phyloP scores from a whole-genome alignment of 495 filamentous ascomycete genomes.

The Penicillium desertorum region DNA sequence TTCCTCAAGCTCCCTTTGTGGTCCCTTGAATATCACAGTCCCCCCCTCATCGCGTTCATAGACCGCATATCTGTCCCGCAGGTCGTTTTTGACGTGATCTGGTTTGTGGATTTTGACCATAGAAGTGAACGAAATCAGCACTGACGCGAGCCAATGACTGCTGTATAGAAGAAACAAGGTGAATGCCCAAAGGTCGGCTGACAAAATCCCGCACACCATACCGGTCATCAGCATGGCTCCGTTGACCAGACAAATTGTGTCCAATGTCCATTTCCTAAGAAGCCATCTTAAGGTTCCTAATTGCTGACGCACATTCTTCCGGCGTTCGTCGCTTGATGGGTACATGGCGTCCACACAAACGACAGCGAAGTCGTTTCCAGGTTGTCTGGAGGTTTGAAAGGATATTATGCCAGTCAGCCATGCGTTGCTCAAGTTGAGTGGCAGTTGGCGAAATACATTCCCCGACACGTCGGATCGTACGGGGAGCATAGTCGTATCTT shows the following conservation, averaged over 20 bases:
- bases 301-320: slow-evolving; percentile 3
- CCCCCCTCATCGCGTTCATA: slow-evolving; percentile 33
- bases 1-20: slow-evolving; percentile 27
- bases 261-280: slow-evolving; percentile 14
- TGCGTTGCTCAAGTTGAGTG: slow-evolving; percentile 26
- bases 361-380: slow-evolving; percentile 30
- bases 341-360: slow-evolving; percentile 20
- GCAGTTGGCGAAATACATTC: slow-evolving; percentile 31
- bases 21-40: slow-evolving; percentile 36
- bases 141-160: slow-evolving; percentile 26
- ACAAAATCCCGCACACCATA: slow-evolving; percentile 25
- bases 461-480: slow-evolving; percentile 27
- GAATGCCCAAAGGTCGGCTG: slow-evolving; percentile 31
- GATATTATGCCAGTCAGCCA: slow-evolving; percentile 29
- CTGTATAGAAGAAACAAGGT: slow-evolving; percentile 29
- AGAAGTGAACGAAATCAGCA: slow-evolving; percentile 21
- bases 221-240: slow-evolving; percentile 27
- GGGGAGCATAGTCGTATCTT: slow-evolving; percentile 28
- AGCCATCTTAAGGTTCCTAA: slow-evolving; percentile 16
- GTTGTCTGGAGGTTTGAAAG: slow-evolving; percentile 23
- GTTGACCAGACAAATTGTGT: slow-evolving; percentile 23
- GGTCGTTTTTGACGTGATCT: slow-evolving; percentile 12
- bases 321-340: background rate
- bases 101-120: slow-evolving; percentile 25
- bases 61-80: slow-evolving; percentile 22